Evolutionary conservation across 1,139 yeast species (phyloP).

Genomic region (Pichia sp.): DNA sequence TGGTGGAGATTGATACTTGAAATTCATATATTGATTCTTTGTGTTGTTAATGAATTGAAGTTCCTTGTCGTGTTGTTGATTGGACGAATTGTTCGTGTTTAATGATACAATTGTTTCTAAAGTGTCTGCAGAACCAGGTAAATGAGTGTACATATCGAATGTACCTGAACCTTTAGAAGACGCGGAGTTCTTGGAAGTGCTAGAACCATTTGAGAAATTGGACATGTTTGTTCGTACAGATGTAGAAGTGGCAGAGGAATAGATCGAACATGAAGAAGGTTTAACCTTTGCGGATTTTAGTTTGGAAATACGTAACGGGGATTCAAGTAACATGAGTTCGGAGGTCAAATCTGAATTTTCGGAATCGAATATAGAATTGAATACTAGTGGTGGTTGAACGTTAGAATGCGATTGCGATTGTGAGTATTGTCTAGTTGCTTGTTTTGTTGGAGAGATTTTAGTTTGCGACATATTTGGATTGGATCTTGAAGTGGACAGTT

Average conservation of each 20-base stretch:
- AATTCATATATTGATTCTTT: neutral
- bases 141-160: constrained; percentile 1
- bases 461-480: neutral
- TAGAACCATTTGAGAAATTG: constrained; percentile 3
- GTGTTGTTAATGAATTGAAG: neutral
- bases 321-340: neutral
- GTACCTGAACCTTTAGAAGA: constrained; percentile 9
- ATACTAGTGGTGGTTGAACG: no score
- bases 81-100: neutral
- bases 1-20: neutral
- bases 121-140: constrained; percentile 10
- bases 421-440: neutral
- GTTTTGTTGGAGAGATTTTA: no score
- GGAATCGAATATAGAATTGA: neutral
- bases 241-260: constrained; percentile 7
- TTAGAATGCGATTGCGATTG: no score
- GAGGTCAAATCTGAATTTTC: neutral
- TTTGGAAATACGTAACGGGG: neutral
- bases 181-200: constrained; percentile 4
- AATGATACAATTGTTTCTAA: constrained; percentile 9
- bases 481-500: neutral
- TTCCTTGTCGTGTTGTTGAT: neutral
- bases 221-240: constrained; percentile 4
- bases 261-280: constrained; percentile 11
- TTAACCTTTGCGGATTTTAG: neutral